These are phyloP conservation scores for Cymbopogon citratus DNA, from an alignment of 176 grass and related monocot species.

Conservation along the genomic window DNA sequence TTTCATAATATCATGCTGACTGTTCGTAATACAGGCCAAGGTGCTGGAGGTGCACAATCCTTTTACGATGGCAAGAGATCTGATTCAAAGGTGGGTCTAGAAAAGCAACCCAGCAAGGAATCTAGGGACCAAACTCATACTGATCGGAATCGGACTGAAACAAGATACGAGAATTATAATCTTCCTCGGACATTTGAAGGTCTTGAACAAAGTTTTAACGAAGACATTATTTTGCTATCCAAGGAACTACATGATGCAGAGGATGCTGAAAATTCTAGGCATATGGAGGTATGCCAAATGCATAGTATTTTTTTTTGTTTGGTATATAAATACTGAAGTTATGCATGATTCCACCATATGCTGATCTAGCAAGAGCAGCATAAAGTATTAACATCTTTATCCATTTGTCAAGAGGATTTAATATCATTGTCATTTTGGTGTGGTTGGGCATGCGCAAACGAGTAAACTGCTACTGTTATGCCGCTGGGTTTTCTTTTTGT, in stretches of 20 bases:
- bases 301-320: background rate
- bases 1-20: constrained; percentile 9
- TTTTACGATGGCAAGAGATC: constrained; percentile 63
- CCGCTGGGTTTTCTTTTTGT: background rate
- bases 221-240: constrained; percentile 61
- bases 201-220: constrained; percentile 80
- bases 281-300: constrained; percentile 62
- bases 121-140: constrained; percentile 35
- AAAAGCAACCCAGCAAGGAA: constrained; percentile 54
- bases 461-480: background rate
- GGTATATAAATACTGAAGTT: background rate
- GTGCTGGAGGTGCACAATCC: constrained; percentile 30
- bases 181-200: constrained; percentile 71
- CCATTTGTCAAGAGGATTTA: background rate
- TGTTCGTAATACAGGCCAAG: constrained; percentile 37
- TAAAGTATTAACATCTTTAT: background rate
- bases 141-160: constrained; percentile 43
- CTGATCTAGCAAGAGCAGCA: background rate
- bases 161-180: constrained; percentile 44
- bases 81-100: constrained; percentile 60
- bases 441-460: background rate
- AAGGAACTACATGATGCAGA: constrained; percentile 87
- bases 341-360: constrained; percentile 9
- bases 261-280: constrained; percentile 74
- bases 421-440: background rate